Base-by-base conservation (phyloP, 306 rosid genomes). In the Biancaea sappan region DNA sequence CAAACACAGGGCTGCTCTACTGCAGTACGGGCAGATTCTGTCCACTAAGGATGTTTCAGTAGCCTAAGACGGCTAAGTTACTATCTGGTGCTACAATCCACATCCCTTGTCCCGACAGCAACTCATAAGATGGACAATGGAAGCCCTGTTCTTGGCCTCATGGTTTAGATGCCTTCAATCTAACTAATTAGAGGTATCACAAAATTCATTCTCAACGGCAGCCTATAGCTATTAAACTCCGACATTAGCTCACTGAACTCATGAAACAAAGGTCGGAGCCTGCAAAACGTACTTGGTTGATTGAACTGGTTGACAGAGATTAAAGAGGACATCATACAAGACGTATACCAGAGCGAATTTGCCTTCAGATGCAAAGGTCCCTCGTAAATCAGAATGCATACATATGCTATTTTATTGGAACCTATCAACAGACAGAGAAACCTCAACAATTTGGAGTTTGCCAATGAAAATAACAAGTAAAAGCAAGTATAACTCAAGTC, bases 401-500 rank as follows among this genome's bases (percentile, higher is more conserved):
- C 6, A 16, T 19, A 35, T 3, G 25, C n/a, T 12, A 61, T 28
- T 47, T 28, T 50, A 12, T 34, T 6, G 31, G 14, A 52, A 67
- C 34, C 26, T 29, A 41, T 11, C 32, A 31, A 52, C 37, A 13
- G 26, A 5, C 16, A 66, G 14, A 18, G 31, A 62, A 28, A 22
- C 29, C 61, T 21, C 32, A 60, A 24, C 66, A 65, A 32, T 71
- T 25, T 14, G 65, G 57, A 67, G 64, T 18, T 51, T 58, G 14
- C 61, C 25, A 3, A 53, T 18, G 69, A 69, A 71, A 24, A 31
- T 67, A 66, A 81, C 58, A 37, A 72, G 47, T 16, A 34, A 64
- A 69, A 69, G 46, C 58, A 41, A 11, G 35, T 2, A 7, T 62
- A 82, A 73, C 37, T 75, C 81, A 54, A 57, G 38, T 16, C 65